Evolutionary conservation across 306 rosid genomes (phyloP).

Genomic region (Cucurbita moschata): DNA sequence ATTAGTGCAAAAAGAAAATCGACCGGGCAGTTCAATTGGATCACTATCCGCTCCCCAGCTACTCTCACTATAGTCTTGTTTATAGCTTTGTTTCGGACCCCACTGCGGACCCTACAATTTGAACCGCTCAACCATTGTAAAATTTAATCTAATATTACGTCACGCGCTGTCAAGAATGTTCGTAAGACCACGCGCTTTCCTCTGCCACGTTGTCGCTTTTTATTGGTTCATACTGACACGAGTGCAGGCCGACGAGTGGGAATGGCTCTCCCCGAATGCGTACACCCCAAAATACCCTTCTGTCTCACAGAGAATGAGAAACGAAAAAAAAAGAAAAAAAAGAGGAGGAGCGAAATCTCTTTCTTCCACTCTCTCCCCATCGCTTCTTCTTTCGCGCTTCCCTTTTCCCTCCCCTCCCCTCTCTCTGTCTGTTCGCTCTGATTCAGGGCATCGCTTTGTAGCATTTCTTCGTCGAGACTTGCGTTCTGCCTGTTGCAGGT

Average conservation of each 20-base stretch:
- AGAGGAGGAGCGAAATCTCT: not conserved
- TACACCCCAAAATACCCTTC: constrained; percentile 11
- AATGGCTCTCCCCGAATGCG: not conserved
- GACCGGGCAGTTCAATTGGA: not conserved
- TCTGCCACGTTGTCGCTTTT: not conserved
- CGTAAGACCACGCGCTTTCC: not conserved
- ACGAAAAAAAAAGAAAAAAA: not conserved
- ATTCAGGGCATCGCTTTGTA: constrained; percentile 5
- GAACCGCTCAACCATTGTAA: constrained; percentile 10
- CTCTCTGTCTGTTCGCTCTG: not conserved
- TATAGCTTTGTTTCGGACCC: constrained; percentile 2
- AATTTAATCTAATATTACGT: not conserved
- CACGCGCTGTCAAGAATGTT: not conserved
- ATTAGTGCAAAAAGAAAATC: not conserved
- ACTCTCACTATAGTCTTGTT: not conserved
- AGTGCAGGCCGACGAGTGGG: not conserved
- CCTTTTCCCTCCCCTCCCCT: not conserved
- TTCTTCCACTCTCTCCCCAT: not conserved
- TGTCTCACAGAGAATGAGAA: not conserved
- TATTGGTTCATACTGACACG: not conserved
- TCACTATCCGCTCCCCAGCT: not conserved
- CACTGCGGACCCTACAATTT: not conserved
- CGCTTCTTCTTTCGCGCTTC: not conserved
- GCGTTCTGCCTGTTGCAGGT: not conserved
- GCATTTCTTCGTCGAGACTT: not conserved